phyloP scores from a whole-genome alignment of 352 stramenopile genomes.

The Halophytophthora polymorphica region DNA sequence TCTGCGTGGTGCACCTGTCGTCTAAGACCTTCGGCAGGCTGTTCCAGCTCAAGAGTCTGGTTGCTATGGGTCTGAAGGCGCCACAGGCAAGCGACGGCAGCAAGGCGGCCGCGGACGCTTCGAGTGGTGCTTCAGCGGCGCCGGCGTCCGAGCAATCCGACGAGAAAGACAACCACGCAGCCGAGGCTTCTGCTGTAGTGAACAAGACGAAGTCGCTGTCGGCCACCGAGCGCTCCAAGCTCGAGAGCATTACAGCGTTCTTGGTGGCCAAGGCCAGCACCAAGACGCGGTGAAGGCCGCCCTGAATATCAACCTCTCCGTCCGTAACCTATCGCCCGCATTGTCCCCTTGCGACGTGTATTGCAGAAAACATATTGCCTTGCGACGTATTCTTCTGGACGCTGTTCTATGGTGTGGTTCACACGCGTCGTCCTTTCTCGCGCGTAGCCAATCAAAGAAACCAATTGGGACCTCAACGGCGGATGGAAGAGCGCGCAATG shows the following conservation, averaged over 20 bases:
- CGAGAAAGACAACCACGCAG: neutral
- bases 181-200: neutral
- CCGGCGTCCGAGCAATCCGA: neutral
- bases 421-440: neutral
- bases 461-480: too few species aligned
- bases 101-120: neutral
- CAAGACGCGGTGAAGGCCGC: conserved; percentile 19
- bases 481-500: too few species aligned
- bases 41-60: conserved; percentile 56
- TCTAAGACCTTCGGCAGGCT: conserved; percentile 58
- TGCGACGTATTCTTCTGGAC: neutral
- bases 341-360: too few species aligned
- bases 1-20: conserved; percentile 71
- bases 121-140: neutral
- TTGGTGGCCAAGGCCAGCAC: conserved; percentile 63
- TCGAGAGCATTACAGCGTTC: conserved; percentile 59
- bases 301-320: conserved; percentile 3
- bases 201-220: conserved; percentile 8
- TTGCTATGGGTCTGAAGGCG: conserved; percentile 46
- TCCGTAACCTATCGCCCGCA: neutral
- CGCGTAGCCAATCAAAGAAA: conserved; percentile 1
- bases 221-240: conserved; percentile 33
- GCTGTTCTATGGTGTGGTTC: neutral
- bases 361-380: neutral
- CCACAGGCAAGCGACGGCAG: neutral